phyloP scores from a whole-genome alignment of 163 green algal genomes.

The Chlorella variabilis region DNA sequence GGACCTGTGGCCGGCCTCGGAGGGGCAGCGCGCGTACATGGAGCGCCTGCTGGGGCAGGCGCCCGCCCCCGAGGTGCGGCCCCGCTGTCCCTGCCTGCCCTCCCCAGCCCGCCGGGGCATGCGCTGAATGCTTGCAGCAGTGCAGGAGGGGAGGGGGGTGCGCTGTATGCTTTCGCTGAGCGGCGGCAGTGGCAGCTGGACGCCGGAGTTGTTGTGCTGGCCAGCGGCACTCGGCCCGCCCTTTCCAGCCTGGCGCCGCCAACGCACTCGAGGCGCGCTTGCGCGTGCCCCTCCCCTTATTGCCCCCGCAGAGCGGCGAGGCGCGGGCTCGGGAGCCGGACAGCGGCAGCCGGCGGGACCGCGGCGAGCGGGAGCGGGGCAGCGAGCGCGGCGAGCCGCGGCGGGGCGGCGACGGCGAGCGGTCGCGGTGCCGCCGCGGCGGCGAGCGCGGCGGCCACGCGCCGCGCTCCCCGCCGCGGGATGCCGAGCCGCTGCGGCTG shows the following conservation, averaged over 20 bases:
- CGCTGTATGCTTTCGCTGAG: too few species aligned
- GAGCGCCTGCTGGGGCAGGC: slow-evolving; percentile 47
- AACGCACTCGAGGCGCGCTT: too few species aligned
- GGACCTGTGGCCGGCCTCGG: slow-evolving; percentile 47
- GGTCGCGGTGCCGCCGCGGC: not conserved
- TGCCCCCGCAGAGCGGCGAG: too few species aligned
- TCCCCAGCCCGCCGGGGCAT: too few species aligned
- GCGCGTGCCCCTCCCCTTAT: too few species aligned
- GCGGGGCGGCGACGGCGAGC: not conserved
- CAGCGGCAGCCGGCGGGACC: slow-evolving; percentile 4
- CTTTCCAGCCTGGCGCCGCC: too few species aligned
- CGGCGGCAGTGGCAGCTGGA: too few species aligned
- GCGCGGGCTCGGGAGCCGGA: not conserved
- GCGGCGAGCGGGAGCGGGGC: not conserved
- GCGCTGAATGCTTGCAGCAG: too few species aligned
- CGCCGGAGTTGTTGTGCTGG: too few species aligned
- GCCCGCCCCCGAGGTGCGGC: slow-evolving; percentile 36
- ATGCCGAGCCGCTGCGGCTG: slow-evolving; percentile 36
- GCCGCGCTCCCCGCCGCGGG: slow-evolving; percentile 11
- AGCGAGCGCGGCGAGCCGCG: not conserved
- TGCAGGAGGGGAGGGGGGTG: too few species aligned
- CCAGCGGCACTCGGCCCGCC: too few species aligned
- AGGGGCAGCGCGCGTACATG: slow-evolving; percentile 49
- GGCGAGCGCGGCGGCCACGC: not conserved
- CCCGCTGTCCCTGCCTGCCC: too few species aligned